Evolutionary conservation across 2,329 filamentous ascomycete species (phyloP).

Genomic region (Aspergillus sp.): DNA sequence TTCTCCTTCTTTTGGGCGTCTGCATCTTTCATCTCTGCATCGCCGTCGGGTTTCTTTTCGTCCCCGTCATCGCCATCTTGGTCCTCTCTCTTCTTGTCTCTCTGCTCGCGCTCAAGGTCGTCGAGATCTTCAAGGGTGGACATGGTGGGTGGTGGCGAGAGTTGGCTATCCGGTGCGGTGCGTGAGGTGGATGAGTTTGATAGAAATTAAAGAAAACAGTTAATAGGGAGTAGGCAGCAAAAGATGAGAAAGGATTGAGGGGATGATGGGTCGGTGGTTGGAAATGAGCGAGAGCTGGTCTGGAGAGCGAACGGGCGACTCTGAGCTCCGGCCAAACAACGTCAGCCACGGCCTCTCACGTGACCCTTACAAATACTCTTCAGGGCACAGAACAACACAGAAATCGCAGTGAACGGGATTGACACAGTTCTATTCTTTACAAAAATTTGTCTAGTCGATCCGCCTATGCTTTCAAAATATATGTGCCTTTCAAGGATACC

Average conservation of each 20-base stretch:
- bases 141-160: conserved; percentile 45
- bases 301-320: conserved; percentile 7
- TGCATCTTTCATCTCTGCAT: conserved; percentile 87
- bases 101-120: conserved; percentile 72
- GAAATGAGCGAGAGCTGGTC: conserved; percentile 9
- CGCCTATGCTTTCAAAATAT: neutral
- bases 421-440: neutral
- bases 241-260: conserved; percentile 1
- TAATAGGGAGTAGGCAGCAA: neutral
- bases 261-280: conserved; percentile 1
- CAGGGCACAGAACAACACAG: too few relatives aligned
- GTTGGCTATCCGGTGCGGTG: neutral
- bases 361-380: conserved; percentile 10
- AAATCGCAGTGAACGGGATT: neutral
- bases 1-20: conserved; percentile 53
- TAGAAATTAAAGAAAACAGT: neutral
- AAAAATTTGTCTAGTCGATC: too few relatives aligned
- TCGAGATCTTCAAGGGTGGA: conserved; percentile 89
- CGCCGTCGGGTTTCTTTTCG: conserved; percentile 49
- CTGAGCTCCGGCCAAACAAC: conserved; percentile 29
- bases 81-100: conserved; percentile 58
- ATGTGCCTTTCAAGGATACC: neutral
- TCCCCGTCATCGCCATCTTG: conserved; percentile 50
- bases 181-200: neutral
- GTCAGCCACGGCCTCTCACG: conserved; percentile 28